Base-by-base conservation (phyloP, 2,329 filamentous ascomycete genomes). In the Pseudocercospora fijiensis region DNA sequence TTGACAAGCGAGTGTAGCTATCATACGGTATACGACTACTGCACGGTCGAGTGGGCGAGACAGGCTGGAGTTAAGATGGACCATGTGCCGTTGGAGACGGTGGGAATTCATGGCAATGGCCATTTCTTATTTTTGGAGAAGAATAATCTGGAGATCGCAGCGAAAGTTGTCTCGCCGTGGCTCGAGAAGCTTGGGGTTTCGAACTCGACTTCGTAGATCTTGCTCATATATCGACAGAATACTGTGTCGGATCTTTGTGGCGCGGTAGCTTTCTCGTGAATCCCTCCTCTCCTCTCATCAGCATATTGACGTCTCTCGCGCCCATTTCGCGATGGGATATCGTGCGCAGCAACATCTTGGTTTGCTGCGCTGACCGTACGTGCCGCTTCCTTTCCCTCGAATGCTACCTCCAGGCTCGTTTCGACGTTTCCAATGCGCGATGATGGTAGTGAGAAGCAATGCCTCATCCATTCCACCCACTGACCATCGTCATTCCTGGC, bases 21-120 rank as follows among this genome's bases (percentile, higher is more conserved):
- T n/a, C 85, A 87, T 72, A 75, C 77, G 2, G 72, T 76, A 9
- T 87, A 83, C 64, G 86, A 88, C 67, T 81, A 83, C 72, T 85
- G 83, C 37, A 85, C 82, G 0, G 79, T 82, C 1, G 65, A 73
- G 11, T 87, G 82, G 70, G 70, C 88, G 69, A 68, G 73, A 58
- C 85, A 88, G 69, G 83, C 81, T 1, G 84, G 85, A 0, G 78
- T 82, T 0, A 63, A 69, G 0, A 77, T 79, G 1, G 76, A 82
- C 2, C 80, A 79, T 74, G 66, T 84, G 37, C 74, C 78, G 57
- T 75, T 87, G 51, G 78, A 75, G 0, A 72, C 81, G 0, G 61
- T 75, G 1, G 78, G 78, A 0, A 79, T 86, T 1, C 70, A 74
- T 22, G 85, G 85, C 0, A 87, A 87, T 63, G 84, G 83, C 0